Conservation (phyloP, 305 asterid species). For the Solanum hybrid region DNA sequence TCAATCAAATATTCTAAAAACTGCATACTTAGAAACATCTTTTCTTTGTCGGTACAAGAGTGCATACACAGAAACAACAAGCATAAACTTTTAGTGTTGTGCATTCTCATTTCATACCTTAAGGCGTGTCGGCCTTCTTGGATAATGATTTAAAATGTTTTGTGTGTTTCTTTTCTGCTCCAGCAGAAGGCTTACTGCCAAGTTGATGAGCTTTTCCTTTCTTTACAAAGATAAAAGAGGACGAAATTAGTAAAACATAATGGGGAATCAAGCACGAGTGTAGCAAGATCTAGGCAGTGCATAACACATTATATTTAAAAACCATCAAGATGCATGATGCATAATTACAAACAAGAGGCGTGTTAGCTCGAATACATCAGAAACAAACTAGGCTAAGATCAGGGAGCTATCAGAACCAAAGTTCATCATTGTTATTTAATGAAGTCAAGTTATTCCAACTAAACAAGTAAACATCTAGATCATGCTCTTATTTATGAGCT, state of each 20-base stretch:
- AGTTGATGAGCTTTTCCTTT: no score
- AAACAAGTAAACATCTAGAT: not conserved
- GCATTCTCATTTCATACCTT: slow-evolving; percentile 34
- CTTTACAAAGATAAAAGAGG: no score
- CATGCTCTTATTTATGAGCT: not conserved
- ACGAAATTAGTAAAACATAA: no score
- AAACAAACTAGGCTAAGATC: not conserved
- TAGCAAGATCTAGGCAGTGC: not conserved
- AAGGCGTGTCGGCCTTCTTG: slow-evolving; percentile 65
- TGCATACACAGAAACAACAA: not conserved
- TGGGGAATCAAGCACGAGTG: not conserved
- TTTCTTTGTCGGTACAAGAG: not conserved
- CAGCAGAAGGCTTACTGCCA: no score
- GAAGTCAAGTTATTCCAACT: not conserved
- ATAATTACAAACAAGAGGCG: not conserved
- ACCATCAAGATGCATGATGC: not conserved
- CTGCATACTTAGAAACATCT: not conserved
- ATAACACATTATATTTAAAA: not conserved
- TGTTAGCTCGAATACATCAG: not conserved
- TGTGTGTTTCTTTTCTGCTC: no score
- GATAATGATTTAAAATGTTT: slow-evolving; percentile 5
- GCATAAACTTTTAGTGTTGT: not conserved
- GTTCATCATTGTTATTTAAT: not conserved
- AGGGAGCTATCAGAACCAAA: not conserved
- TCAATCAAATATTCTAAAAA: not conserved